These are phyloP conservation scores for Zea luxurians DNA, from an alignment of 176 grass and related monocot species.

Conservation along the genomic window DNA sequence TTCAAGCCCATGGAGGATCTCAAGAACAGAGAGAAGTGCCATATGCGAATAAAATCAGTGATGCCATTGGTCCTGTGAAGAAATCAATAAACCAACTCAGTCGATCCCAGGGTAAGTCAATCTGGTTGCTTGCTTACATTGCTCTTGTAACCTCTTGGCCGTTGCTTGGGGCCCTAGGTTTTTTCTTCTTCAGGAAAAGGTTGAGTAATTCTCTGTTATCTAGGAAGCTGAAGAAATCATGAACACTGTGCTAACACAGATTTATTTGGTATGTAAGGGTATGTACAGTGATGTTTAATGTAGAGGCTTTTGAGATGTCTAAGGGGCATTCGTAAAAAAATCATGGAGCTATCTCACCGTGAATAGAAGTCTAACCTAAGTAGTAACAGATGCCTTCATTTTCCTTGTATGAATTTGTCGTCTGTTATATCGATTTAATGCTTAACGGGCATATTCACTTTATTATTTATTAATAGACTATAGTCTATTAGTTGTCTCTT, in stretches of 20 bases:
- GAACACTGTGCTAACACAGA: background rate
- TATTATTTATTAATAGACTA: too few relatives aligned
- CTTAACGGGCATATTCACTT: too few relatives aligned
- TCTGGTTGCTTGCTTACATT: slow-evolving; percentile 84
- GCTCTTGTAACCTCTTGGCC: slow-evolving; percentile 81
- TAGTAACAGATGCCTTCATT: too few relatives aligned
- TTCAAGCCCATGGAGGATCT: slow-evolving; percentile 11
- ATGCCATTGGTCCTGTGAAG: slow-evolving; percentile 60
- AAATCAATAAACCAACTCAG: slow-evolving; percentile 68
- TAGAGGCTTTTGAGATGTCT: too few relatives aligned
- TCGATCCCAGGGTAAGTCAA: slow-evolving; percentile 51
- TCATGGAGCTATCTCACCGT: too few relatives aligned
- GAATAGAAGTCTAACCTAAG: too few relatives aligned
- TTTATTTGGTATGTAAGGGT: slow-evolving; percentile 4
- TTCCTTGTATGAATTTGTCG: too few relatives aligned
- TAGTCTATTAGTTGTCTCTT: too few relatives aligned
- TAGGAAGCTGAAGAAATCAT: slow-evolving; percentile 41
- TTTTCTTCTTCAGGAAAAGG: slow-evolving; percentile 62
- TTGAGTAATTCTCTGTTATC: slow-evolving; percentile 37
- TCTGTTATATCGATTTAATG: too few relatives aligned
- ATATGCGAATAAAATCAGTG: slow-evolving; percentile 36
- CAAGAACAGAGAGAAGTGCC: slow-evolving; percentile 32
- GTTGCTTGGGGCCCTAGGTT: slow-evolving; percentile 57
- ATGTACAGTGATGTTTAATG: too few relatives aligned
- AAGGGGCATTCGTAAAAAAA: too few relatives aligned